A percentile compares a stretch with the other conserved stretches of the same genome.
These are phyloP conservation scores for Hericium rajendrae DNA, from an alignment of 768 basidiomycete species.

Conservation along the genomic window DNA sequence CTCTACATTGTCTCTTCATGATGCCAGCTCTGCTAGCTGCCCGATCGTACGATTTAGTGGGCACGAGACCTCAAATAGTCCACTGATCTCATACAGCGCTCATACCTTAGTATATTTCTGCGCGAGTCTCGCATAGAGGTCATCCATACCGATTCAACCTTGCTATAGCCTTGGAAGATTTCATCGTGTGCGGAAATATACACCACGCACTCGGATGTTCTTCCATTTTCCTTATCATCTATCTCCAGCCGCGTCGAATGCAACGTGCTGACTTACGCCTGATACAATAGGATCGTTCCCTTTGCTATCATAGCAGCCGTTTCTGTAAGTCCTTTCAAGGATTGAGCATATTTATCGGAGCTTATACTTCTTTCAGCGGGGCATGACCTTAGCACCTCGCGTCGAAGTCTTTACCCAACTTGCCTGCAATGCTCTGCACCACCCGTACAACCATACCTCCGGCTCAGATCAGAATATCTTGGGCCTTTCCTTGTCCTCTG, in stretches of 20 bases:
- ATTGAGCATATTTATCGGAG: neutral
- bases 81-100: neutral
- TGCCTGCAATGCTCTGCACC: conserved; percentile 52
- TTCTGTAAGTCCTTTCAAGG: conserved; percentile 38
- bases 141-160: neutral
- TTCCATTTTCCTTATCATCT: neutral
- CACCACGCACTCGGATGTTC: neutral
- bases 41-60: too few relatives aligned
- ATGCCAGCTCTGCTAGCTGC: too few relatives aligned
- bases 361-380: conserved; percentile 39
- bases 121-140: neutral
- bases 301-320: conserved; percentile 57
- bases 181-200: neutral
- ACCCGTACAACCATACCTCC: conserved; percentile 29
- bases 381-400: conserved; percentile 69
- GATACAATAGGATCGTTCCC: conserved; percentile 51
- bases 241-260: neutral
- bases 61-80: too few relatives aligned
- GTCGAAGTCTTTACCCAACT: conserved; percentile 75
- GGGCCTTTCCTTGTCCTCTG: neutral
- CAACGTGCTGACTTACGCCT: neutral
- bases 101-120: too few relatives aligned
- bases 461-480: conserved; percentile 2
- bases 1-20: neutral
- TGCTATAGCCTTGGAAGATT: neutral